These are phyloP conservation scores for Nicotiana tomentosiformis DNA, from an alignment of 257 asterid species.

Conservation along the genomic window DNA sequence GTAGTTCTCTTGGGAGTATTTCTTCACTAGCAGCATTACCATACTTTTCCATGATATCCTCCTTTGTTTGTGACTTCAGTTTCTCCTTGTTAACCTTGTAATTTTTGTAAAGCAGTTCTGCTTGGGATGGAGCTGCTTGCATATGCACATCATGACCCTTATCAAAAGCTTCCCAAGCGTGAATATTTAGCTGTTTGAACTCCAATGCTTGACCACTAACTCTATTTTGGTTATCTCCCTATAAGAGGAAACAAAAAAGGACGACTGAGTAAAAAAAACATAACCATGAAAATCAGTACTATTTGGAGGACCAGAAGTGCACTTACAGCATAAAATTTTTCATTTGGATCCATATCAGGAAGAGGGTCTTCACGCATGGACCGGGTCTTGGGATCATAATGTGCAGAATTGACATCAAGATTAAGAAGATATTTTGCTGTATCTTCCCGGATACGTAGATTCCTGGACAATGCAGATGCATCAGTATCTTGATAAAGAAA, in stretches of 20 bases:
- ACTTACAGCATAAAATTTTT: slow-evolving; percentile 83
- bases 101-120: slow-evolving; percentile 78
- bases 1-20: slow-evolving; percentile 73
- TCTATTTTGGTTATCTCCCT: slow-evolving; percentile 91
- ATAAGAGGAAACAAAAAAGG: not conserved
- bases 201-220: slow-evolving; percentile 96
- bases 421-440: slow-evolving; percentile 96
- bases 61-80: slow-evolving; percentile 75
- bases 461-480: slow-evolving; percentile 36
- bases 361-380: slow-evolving; percentile 99
- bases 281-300: not conserved
- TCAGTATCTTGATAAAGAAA: not conserved
- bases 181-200: slow-evolving; percentile 89
- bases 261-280: not conserved
- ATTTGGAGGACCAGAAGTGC: not conserved
- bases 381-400: slow-evolving; percentile 95
- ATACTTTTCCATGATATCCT: slow-evolving; percentile 77
- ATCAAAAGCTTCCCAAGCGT: slow-evolving; percentile 98
- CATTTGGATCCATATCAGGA: slow-evolving; percentile 95
- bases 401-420: slow-evolving; percentile 88
- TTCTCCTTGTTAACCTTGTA: slow-evolving; percentile 75
- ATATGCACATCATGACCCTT: slow-evolving; percentile 95
- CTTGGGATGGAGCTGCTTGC: slow-evolving; percentile 99
- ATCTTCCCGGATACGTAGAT: slow-evolving; percentile 92
- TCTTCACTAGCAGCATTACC: slow-evolving; percentile 95